A percentile compares a stretch with the other conserved stretches of the same genome.
Evolutionary conservation across 2,329 filamentous ascomycete genomes (phyloP).

Genomic region (Claviceps sp.): DNA sequence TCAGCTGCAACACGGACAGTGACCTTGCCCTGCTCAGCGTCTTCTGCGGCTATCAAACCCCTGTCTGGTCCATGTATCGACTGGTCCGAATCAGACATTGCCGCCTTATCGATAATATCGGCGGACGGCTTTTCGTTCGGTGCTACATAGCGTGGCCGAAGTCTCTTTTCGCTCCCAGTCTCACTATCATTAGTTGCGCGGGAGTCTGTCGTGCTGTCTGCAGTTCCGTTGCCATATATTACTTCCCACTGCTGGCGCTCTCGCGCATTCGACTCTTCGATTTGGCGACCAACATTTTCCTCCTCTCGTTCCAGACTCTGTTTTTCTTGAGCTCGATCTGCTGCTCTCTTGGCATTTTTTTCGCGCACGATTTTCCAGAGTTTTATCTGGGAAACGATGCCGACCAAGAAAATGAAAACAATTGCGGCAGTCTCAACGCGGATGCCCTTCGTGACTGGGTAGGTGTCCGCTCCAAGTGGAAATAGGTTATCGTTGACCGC

Average conservation of each 20-base stretch:
- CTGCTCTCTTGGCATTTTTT: slow-evolving; percentile 39
- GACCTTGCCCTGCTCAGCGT: slow-evolving; percentile 31
- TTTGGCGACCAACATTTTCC: slow-evolving; percentile 51
- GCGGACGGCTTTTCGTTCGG: slow-evolving; percentile 23
- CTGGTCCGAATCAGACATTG: slow-evolving; percentile 26
- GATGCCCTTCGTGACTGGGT: slow-evolving; percentile 77
- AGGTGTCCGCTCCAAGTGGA: slow-evolving; percentile 60
- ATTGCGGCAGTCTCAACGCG: slow-evolving; percentile 71
- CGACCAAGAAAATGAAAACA: slow-evolving; percentile 59
- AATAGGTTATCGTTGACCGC: slow-evolving; percentile 67
- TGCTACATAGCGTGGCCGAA: slow-evolving; percentile 20
- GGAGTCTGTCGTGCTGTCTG: slow-evolving; percentile 20
- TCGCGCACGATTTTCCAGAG: slow-evolving; percentile 72
- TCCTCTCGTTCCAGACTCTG: slow-evolving; percentile 50
- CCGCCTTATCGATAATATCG: slow-evolving; percentile 42
- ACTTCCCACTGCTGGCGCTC: slow-evolving; percentile 65
- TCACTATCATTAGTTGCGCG: slow-evolving; percentile 39
- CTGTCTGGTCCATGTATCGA: slow-evolving; percentile 16
- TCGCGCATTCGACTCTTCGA: slow-evolving; percentile 47
- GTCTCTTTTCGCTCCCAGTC: slow-evolving; percentile 32
- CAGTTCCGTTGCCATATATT: slow-evolving; percentile 51
- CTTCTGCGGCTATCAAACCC: slow-evolving; percentile 28
- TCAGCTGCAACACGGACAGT: slow-evolving; percentile 41
- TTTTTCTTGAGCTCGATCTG: slow-evolving; percentile 35
- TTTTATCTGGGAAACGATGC: slow-evolving; percentile 72